Base-by-base conservation (phyloP, 768 basidiomycete genomes). In the Boletus sensibilis region DNA sequence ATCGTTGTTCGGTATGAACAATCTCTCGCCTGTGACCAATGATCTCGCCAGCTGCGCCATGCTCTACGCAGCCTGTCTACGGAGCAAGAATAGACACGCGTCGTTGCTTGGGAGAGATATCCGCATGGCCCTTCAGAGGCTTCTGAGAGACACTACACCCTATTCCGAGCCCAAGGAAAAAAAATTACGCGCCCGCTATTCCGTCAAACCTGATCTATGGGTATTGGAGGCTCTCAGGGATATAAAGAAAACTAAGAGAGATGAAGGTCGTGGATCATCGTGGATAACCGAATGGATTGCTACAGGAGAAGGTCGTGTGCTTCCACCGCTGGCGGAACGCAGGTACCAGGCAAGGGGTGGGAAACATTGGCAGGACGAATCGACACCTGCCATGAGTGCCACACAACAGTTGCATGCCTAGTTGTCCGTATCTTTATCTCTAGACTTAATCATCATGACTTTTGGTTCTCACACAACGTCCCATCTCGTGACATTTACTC, bases 1-100 rank as follows among this genome's bases (percentile, higher is more conserved):
- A 2, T 78, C 84, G 8, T 76, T 88, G 3, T 85, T 79, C 60
- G 72, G 76, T 50, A 65, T 80, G 10, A 85, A 87, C 68, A 69
- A 74, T 14, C 78, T 88, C 23, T 77, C 83, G 0, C 75, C 80
- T 0, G 72, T 85, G 38, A 74, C 80, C 7, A 63, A 74, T n/a
- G 87, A 89, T 68, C 76, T 83, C 20, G 70, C 80, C 18, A 80
- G 79, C 12, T 83, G 79, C 44, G 74, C 86, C 4, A 78, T 88
- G 72, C 69, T 88, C 57, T 72, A 80, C 37, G 72, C 77, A 4
- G 83, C 84, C 9, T 87, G 83, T 68, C 75, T 80, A 60, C 77
- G 77, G 50, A 73, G 80, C 59, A 67, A 68, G 14, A 74, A 75
- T 4, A 62, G 69, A n/a, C 73, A 76, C 29, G 76, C 79, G 1